Percentiles rank a stretch among this genome's conserved stretches.
Evolutionary conservation across 805 yeast species (phyloP).

Genomic region (Saccharomycopsis babjevae): DNA sequence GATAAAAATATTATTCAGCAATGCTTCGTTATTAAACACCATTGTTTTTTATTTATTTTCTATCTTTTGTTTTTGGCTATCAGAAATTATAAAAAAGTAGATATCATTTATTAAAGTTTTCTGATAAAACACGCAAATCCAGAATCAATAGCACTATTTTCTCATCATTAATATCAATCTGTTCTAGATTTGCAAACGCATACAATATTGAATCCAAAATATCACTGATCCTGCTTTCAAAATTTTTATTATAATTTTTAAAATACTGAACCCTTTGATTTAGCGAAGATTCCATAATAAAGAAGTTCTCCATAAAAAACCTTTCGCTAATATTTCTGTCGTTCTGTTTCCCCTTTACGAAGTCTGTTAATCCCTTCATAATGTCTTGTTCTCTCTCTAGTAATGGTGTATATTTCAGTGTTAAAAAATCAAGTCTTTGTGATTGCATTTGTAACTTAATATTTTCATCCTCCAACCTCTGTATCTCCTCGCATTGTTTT

Average conservation of each 20-base stretch:
- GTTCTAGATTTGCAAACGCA: background rate
- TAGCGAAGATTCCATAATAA: background rate
- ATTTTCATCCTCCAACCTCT: slow-evolving; percentile 10
- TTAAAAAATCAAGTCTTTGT: slow-evolving; percentile 15
- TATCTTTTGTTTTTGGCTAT: background rate
- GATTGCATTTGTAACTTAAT: slow-evolving; percentile 13
- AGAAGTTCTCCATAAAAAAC: slow-evolving; percentile 3
- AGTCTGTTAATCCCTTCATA: slow-evolving; percentile 16
- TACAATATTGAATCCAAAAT: background rate
- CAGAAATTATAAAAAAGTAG: too few relatives aligned
- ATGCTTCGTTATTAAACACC: background rate
- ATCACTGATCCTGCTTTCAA: slow-evolving; percentile 1
- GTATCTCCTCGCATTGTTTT: slow-evolving; percentile 9
- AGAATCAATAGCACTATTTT: background rate
- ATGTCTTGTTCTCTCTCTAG: slow-evolving; percentile 18
- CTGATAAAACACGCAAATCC: background rate
- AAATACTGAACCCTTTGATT: background rate
- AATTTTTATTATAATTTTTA: slow-evolving; percentile 3
- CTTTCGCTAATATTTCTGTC: slow-evolving; percentile 12
- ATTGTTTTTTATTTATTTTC: background rate
- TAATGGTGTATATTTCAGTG: slow-evolving; percentile 13
- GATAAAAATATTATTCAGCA: background rate
- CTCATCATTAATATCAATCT: background rate
- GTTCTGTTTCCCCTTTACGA: slow-evolving; percentile 11
- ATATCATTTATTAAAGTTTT: background rate